These are phyloP conservation scores for Paracorniculantispora psalliotae DNA, from an alignment of 2,329 filamentous ascomycete species.

Conservation along the genomic window DNA sequence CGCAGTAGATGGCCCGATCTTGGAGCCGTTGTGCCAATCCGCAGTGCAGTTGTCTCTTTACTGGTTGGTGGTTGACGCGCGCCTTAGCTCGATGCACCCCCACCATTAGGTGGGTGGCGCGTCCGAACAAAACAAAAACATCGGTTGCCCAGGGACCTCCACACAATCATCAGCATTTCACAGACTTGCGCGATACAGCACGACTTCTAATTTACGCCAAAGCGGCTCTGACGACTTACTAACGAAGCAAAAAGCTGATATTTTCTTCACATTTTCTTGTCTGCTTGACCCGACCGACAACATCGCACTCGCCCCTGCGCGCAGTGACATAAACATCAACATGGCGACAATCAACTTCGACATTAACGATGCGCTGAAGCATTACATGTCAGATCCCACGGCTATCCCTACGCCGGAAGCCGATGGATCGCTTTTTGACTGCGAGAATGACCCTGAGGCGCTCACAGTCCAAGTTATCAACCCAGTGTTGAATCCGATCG, in stretches of 20 bases:
- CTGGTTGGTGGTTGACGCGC: conserved; percentile 5
- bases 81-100: conserved; percentile 1
- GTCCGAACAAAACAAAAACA: conserved; percentile 25
- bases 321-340: conserved; percentile 26
- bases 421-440: conserved; percentile 76
- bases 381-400: conserved; percentile 90
- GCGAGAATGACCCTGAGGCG: conserved; percentile 84
- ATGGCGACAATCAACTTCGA: conserved; percentile 84
- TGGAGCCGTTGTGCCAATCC: neutral
- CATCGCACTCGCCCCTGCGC: conserved; percentile 18
- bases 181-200: neutral
- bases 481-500: conserved; percentile 80
- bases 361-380: conserved; percentile 93
- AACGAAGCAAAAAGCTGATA: neutral
- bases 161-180: conserved; percentile 10
- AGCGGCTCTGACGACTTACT: neutral
- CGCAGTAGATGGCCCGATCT: neutral
- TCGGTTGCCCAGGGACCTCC: conserved; percentile 22
- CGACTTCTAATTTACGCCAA: neutral
- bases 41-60: neutral
- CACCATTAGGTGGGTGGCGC: conserved; percentile 10
- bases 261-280: neutral
- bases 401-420: conserved; percentile 82
- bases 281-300: conserved; percentile 8
- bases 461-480: conserved; percentile 77